Percentiles rank a stretch among this genome's conserved stretches.
Conservation (phyloP, 2,329 filamentous ascomycete species). For the Neopestalotiopsis clavispora region DNA sequence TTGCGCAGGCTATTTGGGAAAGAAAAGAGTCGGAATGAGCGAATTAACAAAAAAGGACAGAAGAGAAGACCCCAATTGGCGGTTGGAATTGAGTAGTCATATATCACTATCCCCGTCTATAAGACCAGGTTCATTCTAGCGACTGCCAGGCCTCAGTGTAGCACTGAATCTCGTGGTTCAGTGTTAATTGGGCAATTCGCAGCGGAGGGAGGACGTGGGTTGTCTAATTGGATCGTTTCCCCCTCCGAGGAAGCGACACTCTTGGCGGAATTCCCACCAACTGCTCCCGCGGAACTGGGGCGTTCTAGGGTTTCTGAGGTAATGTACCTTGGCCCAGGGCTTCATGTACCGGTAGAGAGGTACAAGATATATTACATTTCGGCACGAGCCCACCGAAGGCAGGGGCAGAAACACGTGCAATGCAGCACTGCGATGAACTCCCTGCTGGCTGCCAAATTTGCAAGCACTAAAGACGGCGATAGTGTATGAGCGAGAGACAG, state of each 20-base stretch:
- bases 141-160: neutral
- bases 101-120: slow-evolving; percentile 5
- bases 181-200: neutral
- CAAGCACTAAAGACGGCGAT: neutral
- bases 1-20: neutral
- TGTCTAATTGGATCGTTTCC: neutral
- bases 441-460: neutral
- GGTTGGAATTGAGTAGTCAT: slow-evolving; percentile 1
- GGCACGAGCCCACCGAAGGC: neutral
- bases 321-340: too few species aligned
- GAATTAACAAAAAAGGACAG: neutral
- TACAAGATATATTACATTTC: too few species aligned
- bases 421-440: neutral
- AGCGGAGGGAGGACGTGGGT: neutral
- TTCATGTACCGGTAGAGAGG: too few species aligned
- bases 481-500: neutral
- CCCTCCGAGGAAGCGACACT: neutral
- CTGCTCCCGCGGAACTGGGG: too few species aligned
- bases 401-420: slow-evolving; percentile 4
- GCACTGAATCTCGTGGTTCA: neutral
- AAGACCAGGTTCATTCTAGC: neutral
- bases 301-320: too few species aligned
- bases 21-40: neutral
- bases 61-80: neutral
- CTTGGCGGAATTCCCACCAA: neutral